phyloP scores from a whole-genome alignment of 257 asterid species.

The Mentha longifolia region DNA sequence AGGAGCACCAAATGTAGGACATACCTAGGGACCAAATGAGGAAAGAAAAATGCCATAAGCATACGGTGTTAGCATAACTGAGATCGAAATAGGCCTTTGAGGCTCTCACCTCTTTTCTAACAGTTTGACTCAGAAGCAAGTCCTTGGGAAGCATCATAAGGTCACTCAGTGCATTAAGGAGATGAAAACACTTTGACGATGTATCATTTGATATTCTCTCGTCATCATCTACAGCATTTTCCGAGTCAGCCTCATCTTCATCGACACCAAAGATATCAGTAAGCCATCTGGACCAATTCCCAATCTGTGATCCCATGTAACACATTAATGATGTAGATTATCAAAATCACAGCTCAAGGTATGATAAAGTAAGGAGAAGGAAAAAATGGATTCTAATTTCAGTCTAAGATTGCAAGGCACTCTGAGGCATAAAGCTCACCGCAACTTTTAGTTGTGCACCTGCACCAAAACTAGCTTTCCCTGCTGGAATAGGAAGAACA shows the following conservation, averaged over 20 bases:
- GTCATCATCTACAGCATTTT: conserved; percentile 40
- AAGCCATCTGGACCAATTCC: conserved; percentile 91
- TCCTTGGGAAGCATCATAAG: conserved; percentile 98
- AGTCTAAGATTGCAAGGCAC: background rate
- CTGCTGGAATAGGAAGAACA: conserved; percentile 84
- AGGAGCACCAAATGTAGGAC: conserved; percentile 70
- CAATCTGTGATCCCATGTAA: conserved; percentile 59
- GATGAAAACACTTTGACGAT: conserved; percentile 62
- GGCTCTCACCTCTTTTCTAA: conserved; percentile 72
- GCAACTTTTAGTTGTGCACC: conserved; percentile 89
- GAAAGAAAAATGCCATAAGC: conserved; percentile 16
- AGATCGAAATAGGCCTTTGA: conserved; percentile 16
- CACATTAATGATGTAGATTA: background rate
- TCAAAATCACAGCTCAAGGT: background rate
- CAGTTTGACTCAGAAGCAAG: conserved; percentile 64
- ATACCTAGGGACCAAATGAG: conserved; percentile 54
- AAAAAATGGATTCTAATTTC: background rate
- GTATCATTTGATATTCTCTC: conserved; percentile 44
- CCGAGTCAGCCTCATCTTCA: conserved; percentile 50
- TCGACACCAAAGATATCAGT: conserved; percentile 69
- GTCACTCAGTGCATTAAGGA: conserved; percentile 82
- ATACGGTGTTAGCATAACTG: background rate
- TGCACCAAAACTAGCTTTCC: conserved; percentile 83
- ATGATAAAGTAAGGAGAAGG: background rate
- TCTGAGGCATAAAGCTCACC: conserved; percentile 45